phyloP scores from a whole-genome alignment of 2,329 filamentous ascomycete species.

The Hypoxylon sp. region DNA sequence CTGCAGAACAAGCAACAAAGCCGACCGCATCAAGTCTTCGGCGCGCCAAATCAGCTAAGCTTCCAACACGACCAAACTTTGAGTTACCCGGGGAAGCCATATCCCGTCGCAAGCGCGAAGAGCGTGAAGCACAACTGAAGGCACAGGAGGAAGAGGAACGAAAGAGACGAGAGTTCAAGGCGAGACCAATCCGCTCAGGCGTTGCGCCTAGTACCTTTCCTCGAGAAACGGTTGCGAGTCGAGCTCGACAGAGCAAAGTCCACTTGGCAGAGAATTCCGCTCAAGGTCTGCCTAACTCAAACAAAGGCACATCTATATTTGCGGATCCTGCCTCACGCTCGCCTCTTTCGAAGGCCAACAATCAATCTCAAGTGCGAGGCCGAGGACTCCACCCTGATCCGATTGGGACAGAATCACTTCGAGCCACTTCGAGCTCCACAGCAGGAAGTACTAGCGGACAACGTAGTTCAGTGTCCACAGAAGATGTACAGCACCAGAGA shows the following conservation, averaged over 20 bases:
- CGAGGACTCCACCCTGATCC: constrained; percentile 45
- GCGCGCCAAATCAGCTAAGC: constrained; percentile 66
- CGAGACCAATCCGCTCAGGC: constrained; percentile 67
- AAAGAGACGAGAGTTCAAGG: constrained; percentile 75
- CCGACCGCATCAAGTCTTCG: constrained; percentile 57
- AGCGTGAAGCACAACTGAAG: constrained; percentile 66
- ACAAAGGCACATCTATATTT: constrained; percentile 51
- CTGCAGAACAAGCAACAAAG: constrained; percentile 49
- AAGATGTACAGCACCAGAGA: constrained; percentile 67
- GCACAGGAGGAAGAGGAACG: constrained; percentile 73
- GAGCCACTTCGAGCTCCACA: constrained; percentile 63
- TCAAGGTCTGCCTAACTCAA: constrained; percentile 41
- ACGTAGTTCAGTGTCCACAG: constrained; percentile 65
- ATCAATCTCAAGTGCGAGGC: constrained; percentile 51
- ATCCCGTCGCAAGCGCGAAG: constrained; percentile 68
- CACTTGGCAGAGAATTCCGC: constrained; percentile 49
- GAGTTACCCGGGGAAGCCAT: constrained; percentile 76
- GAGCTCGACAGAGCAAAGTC: constrained; percentile 65
- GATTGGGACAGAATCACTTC: constrained; percentile 48
- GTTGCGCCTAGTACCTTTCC: constrained; percentile 60
- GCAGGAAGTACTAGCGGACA: constrained; percentile 60
- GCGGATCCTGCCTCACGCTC: constrained; percentile 50
- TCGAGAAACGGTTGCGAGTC: constrained; percentile 71
- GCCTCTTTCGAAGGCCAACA: constrained; percentile 52
- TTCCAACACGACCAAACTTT: constrained; percentile 69